Base-by-base conservation (phyloP, 176 grass and related monocot genomes). In the Rhynchospora pubera region DNA sequence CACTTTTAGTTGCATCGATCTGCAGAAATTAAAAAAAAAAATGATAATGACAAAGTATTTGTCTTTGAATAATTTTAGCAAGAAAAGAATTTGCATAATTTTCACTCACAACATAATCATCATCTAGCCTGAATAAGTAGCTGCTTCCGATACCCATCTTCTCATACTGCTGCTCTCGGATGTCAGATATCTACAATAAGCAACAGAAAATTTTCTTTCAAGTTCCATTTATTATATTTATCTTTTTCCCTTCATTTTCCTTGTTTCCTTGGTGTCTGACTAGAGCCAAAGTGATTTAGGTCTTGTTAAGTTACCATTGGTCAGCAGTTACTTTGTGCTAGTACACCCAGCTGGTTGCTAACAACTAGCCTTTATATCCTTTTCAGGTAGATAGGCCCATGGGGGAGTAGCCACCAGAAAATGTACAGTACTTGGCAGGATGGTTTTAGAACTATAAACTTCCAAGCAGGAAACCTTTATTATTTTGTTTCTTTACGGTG, bases 1-100 rank as follows among this genome's bases (percentile, higher is more conserved):
- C 95, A 69, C 92, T 77, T 86, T 98, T 94, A 58, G 95, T 98
- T 78, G 95, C 92, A 94, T 98, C 95, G 28, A 94, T 90, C 95
- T 98, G 55, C 75, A 89, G 39, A 85, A 30, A 86, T n/a, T 89
- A 71, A 87, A 80, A 62, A 48, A 23, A 75, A 23, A 16, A 84
- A 48, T 50, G 34, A 39, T 39, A 39, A 84, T 15, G 9, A 28
- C 24, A 39, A 39, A 39, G 34, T 39, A 39, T 44, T 6, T 51
- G 47, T 7, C 44, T 18, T n/a, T n/a, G n/a, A 28, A 76, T 32
- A 48, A 58, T 18, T 80, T 24, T 19, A 84, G 85, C 45, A 80
- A 82, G 24, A 34, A 78, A 65, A 88, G 55, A 30, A 15, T 64
- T 64, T 68, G 46, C 28, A 76, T 22, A 70, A 87, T 68, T 62